A percentile compares a stretch with the other conserved stretches of the same genome.
These are phyloP conservation scores for Colletotrichum euphorbiae DNA, from an alignment of 2,329 filamentous ascomycete genomes.

Conservation along the genomic window DNA sequence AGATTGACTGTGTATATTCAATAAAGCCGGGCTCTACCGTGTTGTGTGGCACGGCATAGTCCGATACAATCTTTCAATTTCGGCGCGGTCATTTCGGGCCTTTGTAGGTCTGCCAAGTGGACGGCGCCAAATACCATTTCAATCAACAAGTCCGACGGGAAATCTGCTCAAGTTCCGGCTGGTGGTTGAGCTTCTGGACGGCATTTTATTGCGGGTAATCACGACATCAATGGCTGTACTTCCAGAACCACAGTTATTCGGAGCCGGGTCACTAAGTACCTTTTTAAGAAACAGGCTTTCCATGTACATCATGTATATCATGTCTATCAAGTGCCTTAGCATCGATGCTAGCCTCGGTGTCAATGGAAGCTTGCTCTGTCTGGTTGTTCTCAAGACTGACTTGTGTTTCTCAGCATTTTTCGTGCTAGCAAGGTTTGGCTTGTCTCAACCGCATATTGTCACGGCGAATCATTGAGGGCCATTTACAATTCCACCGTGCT, in stretches of 20 bases:
- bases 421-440: constrained; percentile 32
- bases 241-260: not conserved
- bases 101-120: too few relatives aligned
- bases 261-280: not conserved
- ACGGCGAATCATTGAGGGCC: constrained; percentile 29
- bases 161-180: too few relatives aligned
- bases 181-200: too few relatives aligned
- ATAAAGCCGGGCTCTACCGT: too few relatives aligned
- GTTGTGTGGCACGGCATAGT: too few relatives aligned
- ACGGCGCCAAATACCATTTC: too few relatives aligned
- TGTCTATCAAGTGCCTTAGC: constrained; percentile 16
- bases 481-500: constrained; percentile 32
- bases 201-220: too few relatives aligned
- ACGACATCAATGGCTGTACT: not conserved
- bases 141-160: too few relatives aligned
- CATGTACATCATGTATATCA: constrained; percentile 20
- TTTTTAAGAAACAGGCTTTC: not conserved
- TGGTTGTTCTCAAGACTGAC: not conserved
- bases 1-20: too few relatives aligned
- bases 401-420: constrained; percentile 20
- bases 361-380: too few relatives aligned
- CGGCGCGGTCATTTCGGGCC: too few relatives aligned
- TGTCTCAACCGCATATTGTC: constrained; percentile 28
- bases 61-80: too few relatives aligned
- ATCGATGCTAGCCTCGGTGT: constrained; percentile 23